Conservation (phyloP, 208 protist species). For the Trypanosoma brucei region DNA sequence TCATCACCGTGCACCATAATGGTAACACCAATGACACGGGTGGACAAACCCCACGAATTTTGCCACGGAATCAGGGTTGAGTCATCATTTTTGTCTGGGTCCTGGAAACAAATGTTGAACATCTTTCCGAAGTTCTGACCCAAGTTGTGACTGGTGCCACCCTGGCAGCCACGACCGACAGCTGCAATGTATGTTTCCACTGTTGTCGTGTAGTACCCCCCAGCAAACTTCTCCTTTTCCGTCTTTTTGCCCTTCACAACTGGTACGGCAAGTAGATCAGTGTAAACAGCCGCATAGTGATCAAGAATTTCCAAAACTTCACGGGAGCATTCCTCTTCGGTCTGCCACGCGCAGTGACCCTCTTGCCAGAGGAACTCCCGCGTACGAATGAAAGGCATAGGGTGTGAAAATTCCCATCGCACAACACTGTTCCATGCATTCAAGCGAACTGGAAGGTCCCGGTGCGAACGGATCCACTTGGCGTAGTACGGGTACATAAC, state of each 20-base stretch:
- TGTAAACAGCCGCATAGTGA: conserved; percentile 94
- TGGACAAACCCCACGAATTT: conserved; percentile 99
- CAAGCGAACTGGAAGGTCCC: conserved; percentile 97
- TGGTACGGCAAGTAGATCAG: conserved; percentile 96
- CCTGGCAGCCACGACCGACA: conserved; percentile 96
- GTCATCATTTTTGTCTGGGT: conserved; percentile 78
- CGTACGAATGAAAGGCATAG: conserved; percentile 98
- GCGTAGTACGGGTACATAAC: conserved; percentile 98
- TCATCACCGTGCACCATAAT: conserved; percentile 99
- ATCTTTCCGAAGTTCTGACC: conserved; percentile 98
- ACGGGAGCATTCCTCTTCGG: conserved; percentile 88
- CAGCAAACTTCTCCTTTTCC: conserved; percentile 99
- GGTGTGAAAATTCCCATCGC: conserved; percentile 99
- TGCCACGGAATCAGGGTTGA: conserved; percentile 92
- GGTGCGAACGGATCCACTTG: conserved; percentile 97
- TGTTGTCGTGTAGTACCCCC: conserved; percentile 97
- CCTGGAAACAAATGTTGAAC: conserved; percentile 96
- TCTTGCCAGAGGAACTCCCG: conserved; percentile 99
- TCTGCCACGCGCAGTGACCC: conserved; percentile 95
- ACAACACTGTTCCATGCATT: conserved; percentile 99
- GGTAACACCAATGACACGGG: conserved; percentile 96
- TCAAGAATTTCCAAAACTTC: conserved; percentile 96
- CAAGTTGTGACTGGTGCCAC: conserved; percentile 93
- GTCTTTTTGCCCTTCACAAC: conserved; percentile 96
- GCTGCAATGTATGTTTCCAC: conserved; percentile 97